Percentiles rank a stretch among this genome's conserved stretches.
These are phyloP conservation scores for Paraphaeosphaeria minitans DNA, from an alignment of 2,329 filamentous ascomycete species.

Conservation along the genomic window DNA sequence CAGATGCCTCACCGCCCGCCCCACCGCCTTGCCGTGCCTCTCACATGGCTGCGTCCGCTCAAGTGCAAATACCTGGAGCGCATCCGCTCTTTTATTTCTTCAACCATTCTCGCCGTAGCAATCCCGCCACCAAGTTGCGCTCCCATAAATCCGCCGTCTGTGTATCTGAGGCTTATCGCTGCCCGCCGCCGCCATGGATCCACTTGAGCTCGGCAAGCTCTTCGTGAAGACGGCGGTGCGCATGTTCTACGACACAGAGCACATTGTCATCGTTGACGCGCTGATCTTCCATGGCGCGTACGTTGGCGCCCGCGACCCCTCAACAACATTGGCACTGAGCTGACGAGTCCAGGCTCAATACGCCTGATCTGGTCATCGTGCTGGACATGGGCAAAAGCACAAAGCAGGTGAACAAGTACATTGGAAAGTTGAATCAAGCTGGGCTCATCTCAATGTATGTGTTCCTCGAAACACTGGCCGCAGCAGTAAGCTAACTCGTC, in stretches of 20 bases:
- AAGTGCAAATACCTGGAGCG: slow-evolving; percentile 6
- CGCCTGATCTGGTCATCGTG: slow-evolving; percentile 87
- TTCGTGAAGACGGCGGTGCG: slow-evolving; percentile 86
- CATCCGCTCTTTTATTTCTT: not conserved
- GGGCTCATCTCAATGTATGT: slow-evolving; percentile 80
- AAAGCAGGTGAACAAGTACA: slow-evolving; percentile 90
- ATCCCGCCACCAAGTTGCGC: not conserved
- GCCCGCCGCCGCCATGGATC: slow-evolving; percentile 43
- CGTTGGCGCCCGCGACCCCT: slow-evolving; percentile 33
- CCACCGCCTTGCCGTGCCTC: slow-evolving; percentile 19
- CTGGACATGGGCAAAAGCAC: slow-evolving; percentile 77
- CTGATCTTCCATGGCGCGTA: slow-evolving; percentile 74
- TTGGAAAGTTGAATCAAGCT: slow-evolving; percentile 82
- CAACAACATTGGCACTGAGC: slow-evolving; percentile 6
- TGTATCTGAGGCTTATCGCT: not conserved
- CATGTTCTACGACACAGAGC: slow-evolving; percentile 84
- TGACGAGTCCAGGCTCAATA: slow-evolving; percentile 62
- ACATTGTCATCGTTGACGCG: slow-evolving; percentile 82
- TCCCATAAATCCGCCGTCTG: not conserved
- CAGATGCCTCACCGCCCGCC: slow-evolving; percentile 30
- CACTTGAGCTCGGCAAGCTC: slow-evolving; percentile 72
- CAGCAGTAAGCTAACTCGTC: slow-evolving; percentile 44
- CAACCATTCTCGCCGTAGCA: not conserved
- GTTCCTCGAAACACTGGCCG: slow-evolving; percentile 20
- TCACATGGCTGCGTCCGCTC: slow-evolving; percentile 10